These are phyloP conservation scores for Epichloe baconii DNA, from an alignment of 2,329 filamentous ascomycete genomes.

Conservation along the genomic window DNA sequence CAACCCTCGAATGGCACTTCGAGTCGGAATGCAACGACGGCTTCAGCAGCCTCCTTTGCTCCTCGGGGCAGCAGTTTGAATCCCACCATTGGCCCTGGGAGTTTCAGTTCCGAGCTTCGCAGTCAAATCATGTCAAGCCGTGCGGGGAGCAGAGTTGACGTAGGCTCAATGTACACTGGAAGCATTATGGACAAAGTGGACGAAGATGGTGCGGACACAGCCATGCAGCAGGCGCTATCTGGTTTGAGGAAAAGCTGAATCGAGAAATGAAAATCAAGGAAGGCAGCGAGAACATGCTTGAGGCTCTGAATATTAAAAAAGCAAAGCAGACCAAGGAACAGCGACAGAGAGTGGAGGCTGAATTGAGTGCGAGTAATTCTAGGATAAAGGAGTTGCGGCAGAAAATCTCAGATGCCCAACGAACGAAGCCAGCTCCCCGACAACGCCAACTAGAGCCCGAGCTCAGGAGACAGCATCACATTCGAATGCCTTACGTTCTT, in stretches of 20 bases:
- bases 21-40: constrained; percentile 36
- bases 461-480: constrained; percentile 33
- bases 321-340: constrained; percentile 90
- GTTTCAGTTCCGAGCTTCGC: constrained; percentile 80
- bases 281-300: constrained; percentile 93
- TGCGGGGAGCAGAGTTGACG: constrained; percentile 23
- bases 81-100: constrained; percentile 60
- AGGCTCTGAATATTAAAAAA: constrained; percentile 88
- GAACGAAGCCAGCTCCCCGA: constrained; percentile 32
- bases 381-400: constrained; percentile 48
- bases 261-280: constrained; percentile 97
- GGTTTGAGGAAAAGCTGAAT: constrained; percentile 73
- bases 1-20: constrained; percentile 34
- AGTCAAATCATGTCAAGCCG: constrained; percentile 42
- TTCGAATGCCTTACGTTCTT: constrained; percentile 39
- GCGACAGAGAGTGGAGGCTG: constrained; percentile 65
- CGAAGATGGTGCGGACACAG: constrained; percentile 43
- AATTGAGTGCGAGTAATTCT: constrained; percentile 78
- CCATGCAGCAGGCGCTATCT: constrained; percentile 60
- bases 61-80: constrained; percentile 58
- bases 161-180: constrained; percentile 22
- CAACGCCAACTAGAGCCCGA: constrained; percentile 40
- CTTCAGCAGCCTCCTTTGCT: constrained; percentile 47
- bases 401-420: constrained; percentile 47
- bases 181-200: constrained; percentile 43